Evolutionary conservation across 805 yeast genomes (phyloP), one percentile per base, ranked within the genome.

Genomic region (Sungouiella blattae): DNA sequence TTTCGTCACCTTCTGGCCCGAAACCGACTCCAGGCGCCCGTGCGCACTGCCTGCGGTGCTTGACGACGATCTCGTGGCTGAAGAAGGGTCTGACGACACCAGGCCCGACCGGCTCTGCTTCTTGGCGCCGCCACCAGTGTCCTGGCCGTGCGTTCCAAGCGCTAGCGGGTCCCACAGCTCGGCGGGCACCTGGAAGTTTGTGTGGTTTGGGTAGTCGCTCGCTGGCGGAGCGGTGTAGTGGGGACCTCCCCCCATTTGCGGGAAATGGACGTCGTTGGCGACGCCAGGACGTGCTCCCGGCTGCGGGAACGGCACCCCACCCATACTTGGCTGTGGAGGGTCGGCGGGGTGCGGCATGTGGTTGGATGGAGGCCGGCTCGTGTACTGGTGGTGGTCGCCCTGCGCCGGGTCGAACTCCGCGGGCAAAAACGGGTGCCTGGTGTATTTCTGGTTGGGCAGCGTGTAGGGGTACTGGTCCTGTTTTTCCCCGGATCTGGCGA

Each of bases 1-100:
- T 47, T 66, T 75, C n/a, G 66, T 46, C 5, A 50, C 50, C 14
- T 42, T 44, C 22, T 24, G 30, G 6, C 31, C 38, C 12, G 29
- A 13, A 14, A 11, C 20, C n/a, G 3, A 20, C 22, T n/a, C 33
- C 15, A 15, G 26, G 11, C 29, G 40, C 18, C 18, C 13, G 30
- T 26, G 30, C 25, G 21, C 6, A 21, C 29, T 17, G 28, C 26
- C 21, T 6, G 11, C 8, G 9, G 18, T 18, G 18, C 22, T n/a
- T n/a, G n/a, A n/a, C n/a, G n/a, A n/a, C n/a, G n/a, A n/a, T n/a
- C n/a, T n/a, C n/a, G n/a, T n/a, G n/a, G n/a, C n/a, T n/a, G n/a
- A n/a, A n/a, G n/a, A n/a, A n/a, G n/a, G n/a, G n/a, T n/a, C n/a
- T n/a, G n/a, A n/a, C n/a, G n/a, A n/a, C n/a, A n/a, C n/a, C n/a